Percentiles rank a stretch among this genome's conserved stretches.
Evolutionary conservation across 768 basidiomycete genomes (phyloP).

Genomic region (Fistulinella prunicolor): DNA sequence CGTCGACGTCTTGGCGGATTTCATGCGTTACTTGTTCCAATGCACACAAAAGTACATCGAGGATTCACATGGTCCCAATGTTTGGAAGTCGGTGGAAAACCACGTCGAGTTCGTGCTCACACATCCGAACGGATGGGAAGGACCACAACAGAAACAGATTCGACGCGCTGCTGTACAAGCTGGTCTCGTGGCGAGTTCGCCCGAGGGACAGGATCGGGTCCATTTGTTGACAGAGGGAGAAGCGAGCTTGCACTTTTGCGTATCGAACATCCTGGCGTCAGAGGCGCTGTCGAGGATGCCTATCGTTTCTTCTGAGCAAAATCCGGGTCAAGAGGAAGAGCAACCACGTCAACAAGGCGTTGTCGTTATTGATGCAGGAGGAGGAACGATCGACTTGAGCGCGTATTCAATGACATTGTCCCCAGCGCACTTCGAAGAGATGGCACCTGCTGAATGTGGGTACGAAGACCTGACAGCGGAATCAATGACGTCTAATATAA

Average conservation of each 20-base stretch:
- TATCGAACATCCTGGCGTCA: conserved; percentile 43
- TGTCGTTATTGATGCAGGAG: conserved; percentile 52
- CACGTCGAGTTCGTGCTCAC: conserved; percentile 51
- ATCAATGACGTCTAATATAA: background rate
- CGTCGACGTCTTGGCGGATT: conserved; percentile 46
- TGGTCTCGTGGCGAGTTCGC: conserved; percentile 44
- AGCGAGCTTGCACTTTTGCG: conserved; percentile 57
- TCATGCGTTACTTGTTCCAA: conserved; percentile 42
- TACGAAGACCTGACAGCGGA: background rate
- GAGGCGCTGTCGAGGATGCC: conserved; percentile 25
- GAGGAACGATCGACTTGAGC: conserved; percentile 43
- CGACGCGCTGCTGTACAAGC: conserved; percentile 51
- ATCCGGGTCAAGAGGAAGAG: conserved; percentile 16
- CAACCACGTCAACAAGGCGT: conserved; percentile 32
- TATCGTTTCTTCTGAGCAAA: conserved; percentile 16
- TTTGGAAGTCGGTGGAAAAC: conserved; percentile 45
- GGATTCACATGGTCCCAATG: conserved; percentile 43
- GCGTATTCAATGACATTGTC: conserved; percentile 40
- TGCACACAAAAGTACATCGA: conserved; percentile 47
- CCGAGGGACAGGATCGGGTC: conserved; percentile 40
- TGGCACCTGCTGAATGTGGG: conserved; percentile 36
- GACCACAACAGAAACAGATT: conserved; percentile 54
- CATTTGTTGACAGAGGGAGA: conserved; percentile 65
- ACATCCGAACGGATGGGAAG: conserved; percentile 69
- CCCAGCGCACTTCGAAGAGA: conserved; percentile 39